These are phyloP conservation scores for Rhodotorula toruloides DNA, from an alignment of 768 basidiomycete genomes.

Conservation along the genomic window DNA sequence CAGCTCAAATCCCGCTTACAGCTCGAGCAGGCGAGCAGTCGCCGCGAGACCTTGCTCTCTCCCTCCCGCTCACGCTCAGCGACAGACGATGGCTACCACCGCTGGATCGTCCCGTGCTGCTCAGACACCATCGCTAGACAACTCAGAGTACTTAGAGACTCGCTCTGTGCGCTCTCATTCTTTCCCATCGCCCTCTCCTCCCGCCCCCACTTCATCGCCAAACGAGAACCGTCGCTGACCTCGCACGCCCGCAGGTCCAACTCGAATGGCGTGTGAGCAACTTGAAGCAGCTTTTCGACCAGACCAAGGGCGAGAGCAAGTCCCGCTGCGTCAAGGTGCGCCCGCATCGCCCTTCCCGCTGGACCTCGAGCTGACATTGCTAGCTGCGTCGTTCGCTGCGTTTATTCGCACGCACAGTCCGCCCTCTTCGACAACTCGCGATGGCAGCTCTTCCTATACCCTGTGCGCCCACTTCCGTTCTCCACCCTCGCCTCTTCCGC, in stretches of 20 bases:
- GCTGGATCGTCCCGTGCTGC: no score
- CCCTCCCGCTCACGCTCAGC: no score
- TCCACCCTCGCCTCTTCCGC: neutral
- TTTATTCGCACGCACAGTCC: neutral
- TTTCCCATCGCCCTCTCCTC: no score
- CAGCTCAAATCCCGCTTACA: no score
- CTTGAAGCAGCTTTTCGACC: constrained; percentile 47
- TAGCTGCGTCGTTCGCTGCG: neutral
- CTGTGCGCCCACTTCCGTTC: constrained; percentile 26
- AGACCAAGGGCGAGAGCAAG: constrained; percentile 48
- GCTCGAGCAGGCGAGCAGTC: no score
- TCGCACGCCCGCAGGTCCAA: constrained; percentile 35
- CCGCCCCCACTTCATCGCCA: no score
- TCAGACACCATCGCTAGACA: no score
- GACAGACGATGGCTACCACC: no score
- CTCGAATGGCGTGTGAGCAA: constrained; percentile 49
- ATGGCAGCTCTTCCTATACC: constrained; percentile 51
- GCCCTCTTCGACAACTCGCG: constrained; percentile 44
- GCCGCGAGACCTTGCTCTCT: no score
- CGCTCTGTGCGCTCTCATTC: no score
- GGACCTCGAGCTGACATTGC: neutral
- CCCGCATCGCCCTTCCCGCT: neutral
- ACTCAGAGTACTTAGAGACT: no score
- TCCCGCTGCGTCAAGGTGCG: constrained; percentile 44
- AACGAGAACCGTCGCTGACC: neutral